Percentiles rank a stretch among this genome's conserved stretches.
Conservation (phyloP, 345 rosid species). For the Sonneratia alba region DNA sequence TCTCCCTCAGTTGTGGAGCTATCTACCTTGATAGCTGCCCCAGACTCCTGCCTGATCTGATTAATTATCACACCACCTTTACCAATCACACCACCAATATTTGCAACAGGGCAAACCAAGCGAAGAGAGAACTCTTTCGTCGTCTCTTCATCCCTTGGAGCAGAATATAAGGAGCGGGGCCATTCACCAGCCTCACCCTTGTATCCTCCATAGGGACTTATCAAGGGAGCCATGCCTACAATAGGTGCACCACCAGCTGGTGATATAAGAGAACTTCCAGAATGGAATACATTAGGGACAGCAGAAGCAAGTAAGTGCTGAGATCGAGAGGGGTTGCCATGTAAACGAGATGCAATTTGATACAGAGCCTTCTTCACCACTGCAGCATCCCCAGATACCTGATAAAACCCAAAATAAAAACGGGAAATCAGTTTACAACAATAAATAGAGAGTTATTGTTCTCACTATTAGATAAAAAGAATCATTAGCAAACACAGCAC, state of each 20-base stretch:
- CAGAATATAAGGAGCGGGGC: constrained; percentile 63
- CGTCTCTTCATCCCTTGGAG: constrained; percentile 73
- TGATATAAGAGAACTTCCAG: constrained; percentile 52
- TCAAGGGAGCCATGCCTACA: constrained; percentile 70
- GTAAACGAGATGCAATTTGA: constrained; percentile 79
- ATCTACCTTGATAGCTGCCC: constrained; percentile 84
- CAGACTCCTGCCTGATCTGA: constrained; percentile 85
- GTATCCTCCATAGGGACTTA: constrained; percentile 76
- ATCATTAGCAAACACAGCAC: background rate
- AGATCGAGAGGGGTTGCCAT: constrained; percentile 81
- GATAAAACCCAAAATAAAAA: constrained; percentile 7
- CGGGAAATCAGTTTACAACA: background rate
- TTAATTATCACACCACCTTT: constrained; percentile 88
- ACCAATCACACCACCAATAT: constrained; percentile 90
- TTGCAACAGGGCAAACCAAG: constrained; percentile 65
- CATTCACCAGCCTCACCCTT: constrained; percentile 71
- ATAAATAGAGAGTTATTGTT: background rate
- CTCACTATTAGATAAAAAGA: background rate
- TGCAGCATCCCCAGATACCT: constrained; percentile 79
- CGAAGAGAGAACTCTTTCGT: constrained; percentile 71
- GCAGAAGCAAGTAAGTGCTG: constrained; percentile 74
- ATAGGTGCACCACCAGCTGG: constrained; percentile 53
- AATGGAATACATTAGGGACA: constrained; percentile 37
- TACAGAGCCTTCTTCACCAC: constrained; percentile 73
- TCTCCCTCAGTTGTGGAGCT: constrained; percentile 74